Evolutionary conservation across 1,139 yeast genomes (phyloP), one percentile per base, ranked within the genome.

Genomic region (Wickerhamomyces sp.): DNA sequence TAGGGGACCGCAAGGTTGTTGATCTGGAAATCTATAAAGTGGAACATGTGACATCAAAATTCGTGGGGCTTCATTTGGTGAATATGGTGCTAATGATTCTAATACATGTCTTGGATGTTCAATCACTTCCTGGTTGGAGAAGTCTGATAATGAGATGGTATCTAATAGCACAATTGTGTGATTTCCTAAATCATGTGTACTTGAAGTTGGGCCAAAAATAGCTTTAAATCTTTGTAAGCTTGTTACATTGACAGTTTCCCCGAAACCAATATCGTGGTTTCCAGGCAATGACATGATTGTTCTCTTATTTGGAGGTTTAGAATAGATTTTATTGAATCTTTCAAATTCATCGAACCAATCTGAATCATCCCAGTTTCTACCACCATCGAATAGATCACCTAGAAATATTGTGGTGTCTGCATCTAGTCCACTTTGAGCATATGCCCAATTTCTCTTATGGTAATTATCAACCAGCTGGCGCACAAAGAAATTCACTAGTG

Each of bases 301-400:
- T 24, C 68, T 60, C 38, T 76, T 69, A 41, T 55, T 63, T 28
- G 63, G 64, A 34, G 62, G 77, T 63, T 51, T 65, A 47, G 65
- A 75, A 58, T 85, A 92, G 2, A 92, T 75, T 2, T 60, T 51
- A 51, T 74, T 72, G 59, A 86, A 92, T 40, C 98, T 65, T 21
- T 60, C 55, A 52, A 73, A 81, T 59, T 92, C 97, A n/a, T 69
- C 64, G 27, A 73, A 56, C 97, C 97, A 92, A 17, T 62, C 67
- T 5, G 64, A 67, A 49, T 79, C 78, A 7, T 70, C 70, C 95
- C 96, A 89, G 45, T 86, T 88, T 42, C 97, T 70, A 0, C 98
- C 98, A 13, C 97, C 97, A 60, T 92, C 98, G 56, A 90, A 87
- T 43, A 90, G 63, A 58, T 92, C 98, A 0, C 98, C 98, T 33